A percentile compares a stretch with the other conserved stretches of the same genome.
phyloP scores from a whole-genome alignment of 805 yeast species.

The Candida piceae region DNA sequence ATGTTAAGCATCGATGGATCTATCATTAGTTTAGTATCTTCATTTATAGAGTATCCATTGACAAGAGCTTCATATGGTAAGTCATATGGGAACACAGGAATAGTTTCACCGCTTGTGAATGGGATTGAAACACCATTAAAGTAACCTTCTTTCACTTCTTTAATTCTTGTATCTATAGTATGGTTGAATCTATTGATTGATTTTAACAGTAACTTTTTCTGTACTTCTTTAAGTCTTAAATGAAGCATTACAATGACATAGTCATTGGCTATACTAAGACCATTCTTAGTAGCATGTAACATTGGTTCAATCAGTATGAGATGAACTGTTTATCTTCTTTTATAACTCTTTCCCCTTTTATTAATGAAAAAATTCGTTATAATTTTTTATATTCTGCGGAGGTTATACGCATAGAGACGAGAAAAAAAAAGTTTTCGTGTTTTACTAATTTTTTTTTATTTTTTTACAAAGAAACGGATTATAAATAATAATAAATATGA shows the following conservation, averaged over 20 bases:
- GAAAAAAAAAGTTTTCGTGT: no score
- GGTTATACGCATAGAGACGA: no score
- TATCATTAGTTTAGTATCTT: slow-evolving; percentile 13
- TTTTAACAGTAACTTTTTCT: slow-evolving; percentile 10
- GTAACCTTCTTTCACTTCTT: slow-evolving; percentile 18
- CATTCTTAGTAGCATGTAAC: slow-evolving; percentile 4
- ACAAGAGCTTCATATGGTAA: slow-evolving; percentile 22
- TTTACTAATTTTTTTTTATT: no score
- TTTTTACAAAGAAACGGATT: no score
- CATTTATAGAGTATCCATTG: slow-evolving; percentile 16
- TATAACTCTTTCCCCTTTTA: no score
- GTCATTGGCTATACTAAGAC: slow-evolving; percentile 1
- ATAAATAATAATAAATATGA: no score
- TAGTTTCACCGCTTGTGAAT: slow-evolving; percentile 4
- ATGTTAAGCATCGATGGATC: slow-evolving; percentile 16
- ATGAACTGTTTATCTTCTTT: no score
- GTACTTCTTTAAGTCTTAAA: slow-evolving; percentile 10
- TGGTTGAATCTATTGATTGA: slow-evolving; percentile 12
- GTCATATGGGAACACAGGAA: slow-evolving; percentile 15
- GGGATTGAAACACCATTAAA: slow-evolving; percentile 18
- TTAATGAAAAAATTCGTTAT: no score
- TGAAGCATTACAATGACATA: slow-evolving; percentile 15
- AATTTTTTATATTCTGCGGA: no score
- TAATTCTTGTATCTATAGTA: slow-evolving; percentile 11
- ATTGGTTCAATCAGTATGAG: no score